These are phyloP conservation scores for Musa balbisiana DNA, from an alignment of 202 grass and related monocot genomes.

Conservation along the genomic window DNA sequence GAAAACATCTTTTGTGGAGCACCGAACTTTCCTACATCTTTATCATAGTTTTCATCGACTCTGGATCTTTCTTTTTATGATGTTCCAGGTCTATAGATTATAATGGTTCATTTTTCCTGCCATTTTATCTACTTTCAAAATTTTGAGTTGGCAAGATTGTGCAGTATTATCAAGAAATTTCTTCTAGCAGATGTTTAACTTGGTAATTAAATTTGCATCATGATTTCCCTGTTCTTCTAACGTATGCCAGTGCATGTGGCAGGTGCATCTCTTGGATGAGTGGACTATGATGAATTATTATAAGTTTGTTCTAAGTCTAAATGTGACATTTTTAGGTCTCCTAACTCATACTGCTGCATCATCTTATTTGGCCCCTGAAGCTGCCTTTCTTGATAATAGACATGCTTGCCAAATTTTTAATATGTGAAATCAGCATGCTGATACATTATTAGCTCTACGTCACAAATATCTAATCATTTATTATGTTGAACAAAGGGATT, in stretches of 20 bases:
- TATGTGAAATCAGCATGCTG: too few species aligned
- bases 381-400: too few species aligned
- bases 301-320: not conserved
- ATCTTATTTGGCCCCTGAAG: too few species aligned
- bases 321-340: not conserved
- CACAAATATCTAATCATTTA: too few species aligned
- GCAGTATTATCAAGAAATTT: not conserved
- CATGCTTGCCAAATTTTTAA: too few species aligned
- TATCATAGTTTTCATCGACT: slow-evolving; percentile 98
- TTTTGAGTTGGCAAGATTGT: not conserved
- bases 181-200: too few species aligned
- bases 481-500: too few species aligned
- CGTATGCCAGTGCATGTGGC: not conserved
- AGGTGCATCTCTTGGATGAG: not conserved
- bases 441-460: too few species aligned
- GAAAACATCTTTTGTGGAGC: slow-evolving; percentile 96
- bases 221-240: not conserved
- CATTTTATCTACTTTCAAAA: not conserved
- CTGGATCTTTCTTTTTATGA: slow-evolving; percentile 96
- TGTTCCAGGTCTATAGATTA: slow-evolving; percentile 71
- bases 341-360: too few species aligned
- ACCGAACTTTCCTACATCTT: slow-evolving; percentile 92
- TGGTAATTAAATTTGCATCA: not conserved
- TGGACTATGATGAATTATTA: not conserved
- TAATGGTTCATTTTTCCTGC: not conserved